These are phyloP conservation scores for Colletotrichum euphorbiae DNA, from an alignment of 2,329 filamentous ascomycete species.

Conservation along the genomic window DNA sequence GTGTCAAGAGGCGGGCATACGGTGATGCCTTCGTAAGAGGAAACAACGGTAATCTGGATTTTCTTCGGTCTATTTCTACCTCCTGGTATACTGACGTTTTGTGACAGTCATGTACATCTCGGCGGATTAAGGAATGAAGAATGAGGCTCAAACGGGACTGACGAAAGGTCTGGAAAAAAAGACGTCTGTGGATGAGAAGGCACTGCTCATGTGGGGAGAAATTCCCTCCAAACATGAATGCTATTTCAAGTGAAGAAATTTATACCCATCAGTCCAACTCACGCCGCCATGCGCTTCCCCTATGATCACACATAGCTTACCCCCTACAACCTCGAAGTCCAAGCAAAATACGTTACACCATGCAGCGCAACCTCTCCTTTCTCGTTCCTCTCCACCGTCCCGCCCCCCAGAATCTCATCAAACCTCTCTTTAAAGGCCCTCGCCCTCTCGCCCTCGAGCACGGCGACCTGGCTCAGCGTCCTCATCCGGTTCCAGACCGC, in stretches of 20 bases:
- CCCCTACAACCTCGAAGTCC: constrained; percentile 62
- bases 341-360: constrained; percentile 72
- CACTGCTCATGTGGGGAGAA: too few relatives aligned
- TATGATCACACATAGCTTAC: neutral
- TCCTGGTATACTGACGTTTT: too few relatives aligned
- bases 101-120: constrained; percentile 76
- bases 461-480: constrained; percentile 76
- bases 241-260: constrained; percentile 31
- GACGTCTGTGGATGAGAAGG: neutral
- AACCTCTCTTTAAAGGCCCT: constrained; percentile 62
- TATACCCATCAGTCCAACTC: constrained; percentile 25
- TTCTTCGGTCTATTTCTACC: too few relatives aligned
- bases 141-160: neutral
- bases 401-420: constrained; percentile 63
- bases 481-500: constrained; percentile 72
- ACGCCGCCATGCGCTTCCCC: neutral
- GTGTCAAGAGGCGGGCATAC: constrained; percentile 83
- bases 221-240: neutral
- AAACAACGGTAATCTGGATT: constrained; percentile 80
- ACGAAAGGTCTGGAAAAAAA: neutral
- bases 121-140: constrained; percentile 59
- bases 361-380: constrained; percentile 73
- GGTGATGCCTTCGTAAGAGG: constrained; percentile 96
- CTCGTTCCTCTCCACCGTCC: constrained; percentile 68
- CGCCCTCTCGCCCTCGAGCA: constrained; percentile 64